Base-by-base conservation (phyloP, 129 eudicot genomes). In the Calendula officinalis region DNA sequence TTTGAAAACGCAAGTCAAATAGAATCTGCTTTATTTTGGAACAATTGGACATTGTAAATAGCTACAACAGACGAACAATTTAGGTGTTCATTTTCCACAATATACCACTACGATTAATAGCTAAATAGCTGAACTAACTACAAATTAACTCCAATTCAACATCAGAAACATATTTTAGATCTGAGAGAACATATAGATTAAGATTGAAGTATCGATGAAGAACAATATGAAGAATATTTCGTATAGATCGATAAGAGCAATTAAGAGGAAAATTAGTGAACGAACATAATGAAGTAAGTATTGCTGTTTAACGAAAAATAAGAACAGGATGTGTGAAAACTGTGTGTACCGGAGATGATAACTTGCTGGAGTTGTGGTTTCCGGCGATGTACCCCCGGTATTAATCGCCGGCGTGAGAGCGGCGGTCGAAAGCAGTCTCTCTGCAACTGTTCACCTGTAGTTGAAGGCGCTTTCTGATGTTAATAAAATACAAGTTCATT, bases 381-480 rank as follows among this genome's bases (percentile, higher is more conserved):
- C 68, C 69, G 69, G 30, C 44, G 10, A 57, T 5, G 59, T 57
- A 0, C 14, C 46, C 69, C 63, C 62, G 30, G 30, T 0, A 62
- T 12, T 42, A 40, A 61, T 51, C 55, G 55, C 56, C 76, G 69
- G 69, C 54, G 56, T 8, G 8, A 61, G 62, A 34, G 46, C 38
- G 62, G 52, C 69, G 68, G 76, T 14, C 48, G 38, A 10, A 3
- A 8, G 30, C 30, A 4, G 15, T 36, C 11, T 52, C 46, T 69
- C 55, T 22, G 30, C 30, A 22, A 44, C 55, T 71, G 69, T 42
- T 10, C 36, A 61, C 52, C 36, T 60, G 14, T 59, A 40, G 60
- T 70, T 70, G 53, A 52, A 47, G 67, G 38, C 62, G 63, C 47
- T 50, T 60, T 60, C 12, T 7, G 62, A 51, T 60, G 49, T 60